Evolutionary conservation across 257 asterid species (phyloP).

Genomic region (Handroanthus guayacan): DNA sequence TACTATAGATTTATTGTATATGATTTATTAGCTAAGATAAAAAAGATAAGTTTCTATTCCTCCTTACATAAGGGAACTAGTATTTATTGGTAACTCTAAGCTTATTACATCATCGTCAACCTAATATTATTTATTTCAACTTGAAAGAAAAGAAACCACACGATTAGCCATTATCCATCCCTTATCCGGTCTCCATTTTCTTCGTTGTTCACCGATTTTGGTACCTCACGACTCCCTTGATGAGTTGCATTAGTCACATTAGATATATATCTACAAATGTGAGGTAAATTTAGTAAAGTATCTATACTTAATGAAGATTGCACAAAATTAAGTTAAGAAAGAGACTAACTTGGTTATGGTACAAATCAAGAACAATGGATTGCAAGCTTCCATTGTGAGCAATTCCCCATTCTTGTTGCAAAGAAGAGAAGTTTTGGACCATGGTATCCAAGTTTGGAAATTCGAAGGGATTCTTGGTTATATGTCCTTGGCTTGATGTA

Average conservation of each 20-base stretch:
- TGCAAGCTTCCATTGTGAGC: slow-evolving; percentile 17
- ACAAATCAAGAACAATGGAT: slow-evolving; percentile 8
- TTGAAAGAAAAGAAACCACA: neutral
- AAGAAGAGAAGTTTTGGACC: neutral
- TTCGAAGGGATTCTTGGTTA: slow-evolving; percentile 4
- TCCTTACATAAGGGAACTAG: neutral
- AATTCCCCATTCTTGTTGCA: slow-evolving; percentile 22
- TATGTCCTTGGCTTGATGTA: neutral
- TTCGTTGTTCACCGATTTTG: neutral
- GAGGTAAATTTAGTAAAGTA: too few species aligned
- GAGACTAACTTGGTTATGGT: neutral
- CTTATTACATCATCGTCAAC: neutral
- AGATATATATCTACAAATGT: neutral
- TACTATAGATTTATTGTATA: neutral
- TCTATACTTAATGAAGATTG: neutral
- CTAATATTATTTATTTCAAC: neutral
- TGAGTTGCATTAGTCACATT: neutral
- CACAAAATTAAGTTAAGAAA: neutral
- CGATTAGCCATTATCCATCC: neutral
- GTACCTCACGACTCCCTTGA: neutral
- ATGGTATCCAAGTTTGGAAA: slow-evolving; percentile 14
- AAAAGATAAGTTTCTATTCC: neutral
- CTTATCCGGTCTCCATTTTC: neutral
- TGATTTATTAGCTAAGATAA: neutral
- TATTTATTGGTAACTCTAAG: neutral